A percentile compares a stretch with the other conserved stretches of the same genome.
phyloP scores from a whole-genome alignment of 495 filamentous ascomycete genomes.

The Arthonia radiata region DNA sequence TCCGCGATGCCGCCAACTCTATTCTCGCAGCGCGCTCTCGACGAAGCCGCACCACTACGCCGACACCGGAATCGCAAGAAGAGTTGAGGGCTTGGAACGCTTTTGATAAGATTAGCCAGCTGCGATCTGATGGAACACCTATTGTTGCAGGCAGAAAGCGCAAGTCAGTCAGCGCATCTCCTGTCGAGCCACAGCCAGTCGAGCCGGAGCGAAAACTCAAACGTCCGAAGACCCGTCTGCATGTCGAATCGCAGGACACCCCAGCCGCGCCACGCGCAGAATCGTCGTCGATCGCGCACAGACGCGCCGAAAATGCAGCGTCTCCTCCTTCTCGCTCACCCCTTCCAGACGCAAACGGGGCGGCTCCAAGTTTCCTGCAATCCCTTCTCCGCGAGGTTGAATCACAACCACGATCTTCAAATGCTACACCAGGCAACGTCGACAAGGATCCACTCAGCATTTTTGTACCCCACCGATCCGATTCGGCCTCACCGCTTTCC shows the following conservation, averaged over 20 bases:
- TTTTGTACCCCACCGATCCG: conserved; percentile 16
- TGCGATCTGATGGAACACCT: conserved; percentile 12
- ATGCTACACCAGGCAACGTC: conserved; percentile 13
- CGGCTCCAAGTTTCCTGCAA: conserved; percentile 44
- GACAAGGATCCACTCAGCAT: conserved; percentile 1
- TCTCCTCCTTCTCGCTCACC: conserved; percentile 10
- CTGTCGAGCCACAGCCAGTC: conserved; percentile 28
- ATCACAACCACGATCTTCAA: conserved; percentile 33
- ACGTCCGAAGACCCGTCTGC: conserved; percentile 45
- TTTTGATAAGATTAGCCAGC: conserved; percentile 57
- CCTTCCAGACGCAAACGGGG: conserved; percentile 12
- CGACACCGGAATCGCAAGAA: conserved; percentile 44
- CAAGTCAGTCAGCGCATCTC: conserved; percentile 55
- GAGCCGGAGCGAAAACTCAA: conserved; percentile 59
- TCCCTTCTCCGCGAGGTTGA: conserved; percentile 75
- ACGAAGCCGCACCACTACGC: conserved; percentile 12
- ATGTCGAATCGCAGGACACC: conserved; percentile 24
- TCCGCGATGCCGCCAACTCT: conserved; percentile 33
- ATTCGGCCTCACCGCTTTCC: conserved; percentile 24
- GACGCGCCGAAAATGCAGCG: conserved; percentile 2
- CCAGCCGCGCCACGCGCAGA: conserved; percentile 18
- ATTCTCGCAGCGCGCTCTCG: conserved; percentile 13
- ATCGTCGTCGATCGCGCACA: conserved; percentile 6
- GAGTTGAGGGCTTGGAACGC: conserved; percentile 73
- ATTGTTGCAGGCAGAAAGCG: conserved; percentile 36